Conservation (phyloP, 495 filamentous ascomycete genomes). For the Penicillium paxilli region DNA sequence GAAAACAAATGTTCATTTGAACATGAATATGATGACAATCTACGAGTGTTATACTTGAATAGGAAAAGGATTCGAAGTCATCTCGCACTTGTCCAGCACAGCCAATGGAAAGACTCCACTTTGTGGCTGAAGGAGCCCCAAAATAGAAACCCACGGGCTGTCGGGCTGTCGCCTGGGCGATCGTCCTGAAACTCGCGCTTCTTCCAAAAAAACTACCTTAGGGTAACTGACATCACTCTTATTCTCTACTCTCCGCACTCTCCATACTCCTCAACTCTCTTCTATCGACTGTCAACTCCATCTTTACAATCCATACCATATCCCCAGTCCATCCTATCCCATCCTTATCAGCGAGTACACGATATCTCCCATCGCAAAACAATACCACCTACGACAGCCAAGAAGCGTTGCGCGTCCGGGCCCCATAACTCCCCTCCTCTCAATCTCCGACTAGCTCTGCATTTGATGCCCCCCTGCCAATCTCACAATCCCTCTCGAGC, state of each 20-base stretch:
- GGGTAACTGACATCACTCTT: neutral
- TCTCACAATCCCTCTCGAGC: slow-evolving; percentile 1
- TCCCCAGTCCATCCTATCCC: no score
- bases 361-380: neutral
- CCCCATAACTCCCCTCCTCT: no score
- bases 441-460: neutral
- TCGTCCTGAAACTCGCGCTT: slow-evolving; percentile 9
- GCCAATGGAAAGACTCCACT: slow-evolving; percentile 1
- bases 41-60: no score
- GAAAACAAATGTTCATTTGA: no score
- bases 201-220: no score
- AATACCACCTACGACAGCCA: neutral
- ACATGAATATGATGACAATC: no score
- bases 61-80: no score
- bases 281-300: no score
- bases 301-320: neutral
- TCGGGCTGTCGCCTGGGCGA: slow-evolving; percentile 35
- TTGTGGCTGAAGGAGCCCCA: slow-evolving; percentile 24
- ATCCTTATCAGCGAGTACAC: no score
- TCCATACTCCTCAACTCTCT: slow-evolving; percentile 10
- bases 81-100: neutral
- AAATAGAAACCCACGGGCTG: slow-evolving; percentile 31
- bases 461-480: neutral
- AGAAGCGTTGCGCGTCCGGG: slow-evolving; percentile 14
- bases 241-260: neutral